Percentiles rank a stretch among this genome's conserved stretches.
phyloP scores from a whole-genome alignment of 495 filamentous ascomycete species.

The Neurospora sp. region DNA sequence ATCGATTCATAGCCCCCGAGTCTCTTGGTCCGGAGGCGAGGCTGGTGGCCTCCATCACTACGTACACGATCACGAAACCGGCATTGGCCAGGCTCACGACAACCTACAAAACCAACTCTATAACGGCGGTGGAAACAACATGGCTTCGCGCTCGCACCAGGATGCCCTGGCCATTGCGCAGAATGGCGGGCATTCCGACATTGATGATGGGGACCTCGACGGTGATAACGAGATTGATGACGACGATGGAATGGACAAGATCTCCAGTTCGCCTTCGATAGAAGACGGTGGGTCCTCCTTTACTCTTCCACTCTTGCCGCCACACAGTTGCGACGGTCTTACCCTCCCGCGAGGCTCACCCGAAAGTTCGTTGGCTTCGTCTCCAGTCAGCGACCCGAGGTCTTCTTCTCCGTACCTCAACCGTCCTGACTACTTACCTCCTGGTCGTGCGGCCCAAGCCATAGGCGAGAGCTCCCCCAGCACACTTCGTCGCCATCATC shows the following conservation, averaged over 20 bases:
- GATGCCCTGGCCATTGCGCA: slow-evolving; percentile 44
- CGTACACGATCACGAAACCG: slow-evolving; percentile 37
- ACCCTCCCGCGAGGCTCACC: slow-evolving; percentile 21
- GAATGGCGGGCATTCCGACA: slow-evolving; percentile 43
- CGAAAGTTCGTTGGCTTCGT: slow-evolving; percentile 17
- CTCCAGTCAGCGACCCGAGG: slow-evolving; percentile 21
- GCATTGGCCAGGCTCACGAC: slow-evolving; percentile 37
- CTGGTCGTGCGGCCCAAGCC: slow-evolving; percentile 23
- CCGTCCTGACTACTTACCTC: slow-evolving; percentile 36
- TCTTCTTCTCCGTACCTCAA: slow-evolving; percentile 47
- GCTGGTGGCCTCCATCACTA: slow-evolving; percentile 38
- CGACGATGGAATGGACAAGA: slow-evolving; percentile 92
- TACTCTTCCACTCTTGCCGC: slow-evolving; percentile 23
- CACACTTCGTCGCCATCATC: slow-evolving; percentile 41
- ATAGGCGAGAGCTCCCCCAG: slow-evolving; percentile 27
- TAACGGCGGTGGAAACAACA: slow-evolving; percentile 17
- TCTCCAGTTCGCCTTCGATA: slow-evolving; percentile 95
- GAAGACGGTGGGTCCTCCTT: slow-evolving; percentile 78
- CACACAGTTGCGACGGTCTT: slow-evolving; percentile 28
- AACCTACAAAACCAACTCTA: slow-evolving; percentile 15
- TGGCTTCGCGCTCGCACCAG: slow-evolving; percentile 32
- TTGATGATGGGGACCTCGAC: slow-evolving; percentile 63
- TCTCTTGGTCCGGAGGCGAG: slow-evolving; percentile 41
- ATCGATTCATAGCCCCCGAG: slow-evolving; percentile 41
- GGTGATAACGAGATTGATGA: slow-evolving; percentile 55